Evolutionary conservation across 1,139 yeast genomes (phyloP).

Genomic region (Pichia sp.): DNA sequence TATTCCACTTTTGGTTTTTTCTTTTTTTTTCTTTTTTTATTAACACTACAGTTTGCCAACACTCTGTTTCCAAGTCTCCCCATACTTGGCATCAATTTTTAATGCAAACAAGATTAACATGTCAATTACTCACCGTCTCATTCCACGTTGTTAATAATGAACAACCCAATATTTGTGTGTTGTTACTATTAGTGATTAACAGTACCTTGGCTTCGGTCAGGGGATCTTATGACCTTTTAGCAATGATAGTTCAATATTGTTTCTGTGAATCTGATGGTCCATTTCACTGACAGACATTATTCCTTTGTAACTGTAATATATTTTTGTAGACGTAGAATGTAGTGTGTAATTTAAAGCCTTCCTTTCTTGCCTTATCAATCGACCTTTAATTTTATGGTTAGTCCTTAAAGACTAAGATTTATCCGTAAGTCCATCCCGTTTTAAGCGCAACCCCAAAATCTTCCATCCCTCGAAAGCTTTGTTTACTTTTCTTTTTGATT

Average conservation of each 20-base stretch:
- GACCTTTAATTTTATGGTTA: too few species aligned
- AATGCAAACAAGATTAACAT: constrained; percentile 82
- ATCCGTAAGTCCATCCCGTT: too few species aligned
- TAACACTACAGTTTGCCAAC: constrained; percentile 87
- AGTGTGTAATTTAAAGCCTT: too few species aligned
- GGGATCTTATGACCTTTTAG: constrained; percentile 9
- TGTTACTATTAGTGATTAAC: constrained; percentile 1
- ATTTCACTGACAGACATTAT: constrained; percentile 48
- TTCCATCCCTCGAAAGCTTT: too few species aligned
- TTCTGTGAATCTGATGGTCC: constrained; percentile 45
- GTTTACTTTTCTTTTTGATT: too few species aligned
- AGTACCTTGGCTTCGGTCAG: constrained; percentile 20
- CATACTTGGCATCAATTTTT: constrained; percentile 84
- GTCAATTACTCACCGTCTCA: constrained; percentile 69
- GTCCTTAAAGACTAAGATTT: too few species aligned
- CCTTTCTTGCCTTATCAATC: too few species aligned
- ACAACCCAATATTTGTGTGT: constrained; percentile 7
- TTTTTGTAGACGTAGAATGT: too few species aligned
- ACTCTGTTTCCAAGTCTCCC: constrained; percentile 82
- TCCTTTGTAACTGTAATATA: neutral
- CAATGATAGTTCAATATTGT: neutral
- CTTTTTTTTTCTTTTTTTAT: constrained; percentile 2
- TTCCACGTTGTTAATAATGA: constrained; percentile 9
- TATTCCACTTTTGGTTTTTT: constrained; percentile 2
- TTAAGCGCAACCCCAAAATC: too few species aligned